Evolutionary conservation across 2,329 filamentous ascomycete species (phyloP), one percentile per base, ranked within the genome.

Genomic region (Pseudocercospora pini-densiflorae): DNA sequence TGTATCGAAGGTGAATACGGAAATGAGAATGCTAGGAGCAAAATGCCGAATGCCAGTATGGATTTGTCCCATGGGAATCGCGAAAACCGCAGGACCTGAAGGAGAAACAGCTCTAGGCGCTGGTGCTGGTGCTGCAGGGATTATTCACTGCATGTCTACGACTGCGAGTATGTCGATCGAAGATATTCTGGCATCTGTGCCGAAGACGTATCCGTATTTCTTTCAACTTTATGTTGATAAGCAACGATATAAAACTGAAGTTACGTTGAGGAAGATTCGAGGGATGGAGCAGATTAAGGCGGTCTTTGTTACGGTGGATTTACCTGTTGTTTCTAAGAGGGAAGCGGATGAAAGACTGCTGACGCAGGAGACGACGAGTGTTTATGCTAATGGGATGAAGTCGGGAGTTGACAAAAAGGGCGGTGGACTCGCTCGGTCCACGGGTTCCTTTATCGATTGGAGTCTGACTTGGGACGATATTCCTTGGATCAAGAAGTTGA

Each of bases 181-280:
- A 27, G 77, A 79, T n/a, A 76, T 79, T 8, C 49, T 78, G 29
- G 71, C 68, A 2, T 68, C 64, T 27, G 76, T 71, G 2, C 73
- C 74, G 6, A 54, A 61, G n/a, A 68, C 65, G 12, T 73, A 75
- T 63, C 76, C 76, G 1, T 77, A 82, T 61, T 87, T 88, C 78
- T 88, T 88, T 72, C 88, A 90, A 73, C 79, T 90, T 6, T 90
- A 90, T 69, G 85, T 89, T 45, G 83, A 89, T 75, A 85, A 84
- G 70, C 79, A 88, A 64, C 80, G 86, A 0, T 64, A 76, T 3
- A 85, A 86, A 65, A 86, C 86, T 2, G 83, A 84, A 66, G 79
- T 78, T 0, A 74, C 88, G 2, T 74, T 90, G 2, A 74, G 72
- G 19, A 75, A 81, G n/a, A 82, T 86, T 0, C 79, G 82, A 9